A percentile compares a stretch with the other conserved stretches of the same genome.
phyloP scores from a whole-genome alignment of 75 land plant species.

The Sequoiadendron giganteum region DNA sequence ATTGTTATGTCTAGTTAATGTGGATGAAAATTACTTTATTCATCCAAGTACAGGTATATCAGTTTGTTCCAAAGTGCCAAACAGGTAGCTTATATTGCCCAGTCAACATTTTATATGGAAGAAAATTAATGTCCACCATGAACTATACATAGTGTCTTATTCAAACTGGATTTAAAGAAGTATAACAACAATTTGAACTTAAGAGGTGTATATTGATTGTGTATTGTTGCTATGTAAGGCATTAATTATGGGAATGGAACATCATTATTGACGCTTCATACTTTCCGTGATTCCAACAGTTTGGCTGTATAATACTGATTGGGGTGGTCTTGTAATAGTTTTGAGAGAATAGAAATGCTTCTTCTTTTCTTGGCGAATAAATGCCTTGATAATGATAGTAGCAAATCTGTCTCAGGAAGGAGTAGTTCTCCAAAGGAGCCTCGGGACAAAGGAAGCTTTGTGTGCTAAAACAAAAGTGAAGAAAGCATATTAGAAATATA shows the following conservation, averaged over 20 bases:
- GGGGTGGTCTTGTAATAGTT: neutral
- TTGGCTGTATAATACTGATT: neutral
- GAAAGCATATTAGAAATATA: neutral
- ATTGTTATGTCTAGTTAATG: neutral
- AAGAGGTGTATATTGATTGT: neutral
- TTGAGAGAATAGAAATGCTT: neutral
- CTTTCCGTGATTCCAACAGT: neutral
- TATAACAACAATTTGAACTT: neutral
- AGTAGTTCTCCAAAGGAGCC: neutral
- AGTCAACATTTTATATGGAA: neutral
- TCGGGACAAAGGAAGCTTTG: neutral
- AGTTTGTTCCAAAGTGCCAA: neutral
- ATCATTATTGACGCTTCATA: neutral
- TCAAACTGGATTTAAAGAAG: neutral
- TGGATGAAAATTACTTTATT: neutral
- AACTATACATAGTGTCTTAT: neutral
- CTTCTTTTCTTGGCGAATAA: neutral
- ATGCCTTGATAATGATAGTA: neutral
- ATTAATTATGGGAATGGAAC: neutral
- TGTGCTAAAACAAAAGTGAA: slow-evolving; percentile 1
- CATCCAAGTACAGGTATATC: neutral
- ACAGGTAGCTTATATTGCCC: neutral
- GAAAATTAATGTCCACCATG: neutral
- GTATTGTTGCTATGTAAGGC: neutral
- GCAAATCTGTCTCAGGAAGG: neutral